Base-by-base conservation (phyloP, 345 rosid genomes). In the Rhizophora apiculata region DNA sequence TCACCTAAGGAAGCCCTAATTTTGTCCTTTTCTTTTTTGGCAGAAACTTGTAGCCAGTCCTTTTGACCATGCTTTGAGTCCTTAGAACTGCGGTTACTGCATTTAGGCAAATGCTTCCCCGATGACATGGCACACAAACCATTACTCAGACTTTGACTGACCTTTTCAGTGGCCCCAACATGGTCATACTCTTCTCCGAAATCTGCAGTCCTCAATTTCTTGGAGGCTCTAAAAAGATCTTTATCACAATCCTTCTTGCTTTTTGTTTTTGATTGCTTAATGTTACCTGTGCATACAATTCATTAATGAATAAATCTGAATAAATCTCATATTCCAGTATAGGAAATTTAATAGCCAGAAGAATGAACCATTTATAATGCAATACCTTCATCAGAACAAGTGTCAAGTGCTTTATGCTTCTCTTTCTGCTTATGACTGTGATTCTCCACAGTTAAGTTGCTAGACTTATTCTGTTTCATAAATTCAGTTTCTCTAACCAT, bases 321-420 rank as follows among this genome's bases (percentile, higher is more conserved):
- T 34, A 68, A 18, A 70, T 74, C 64, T 72, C 52, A 72, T 54
- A 4, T 2, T 19, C 67, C 43, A 20, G 57, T 71, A 54, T 58
- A 62, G 8, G 26, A 39, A 72, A 20, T 36, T 61, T 37, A 6
- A 65, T 36, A 73, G 36, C 63, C 13, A 54, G 52, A 57, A 64
- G 52, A 68, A 66, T 37, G 49, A 61, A 65, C 66, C 11, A 57
- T 46, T 56, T 68, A 63, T 63, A 74, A 81, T 53, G 52, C 30
- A 74, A 69, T 85, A 92, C 97, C 96, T 84, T 82, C 95, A 82
- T 81, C 90, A 68, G 80, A 82, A 63, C 58, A 62, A 61, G 67
- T 84, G 56, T 81, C 84, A 29, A 11, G 69, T 31, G 73, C 68
- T 73, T 80, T 86, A 71, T 80, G 76, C 81, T 84, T 81, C 72